These are phyloP conservation scores for Kluyveromyces marxianus DNA, from an alignment of 1,139 yeast genomes.

Conservation along the genomic window DNA sequence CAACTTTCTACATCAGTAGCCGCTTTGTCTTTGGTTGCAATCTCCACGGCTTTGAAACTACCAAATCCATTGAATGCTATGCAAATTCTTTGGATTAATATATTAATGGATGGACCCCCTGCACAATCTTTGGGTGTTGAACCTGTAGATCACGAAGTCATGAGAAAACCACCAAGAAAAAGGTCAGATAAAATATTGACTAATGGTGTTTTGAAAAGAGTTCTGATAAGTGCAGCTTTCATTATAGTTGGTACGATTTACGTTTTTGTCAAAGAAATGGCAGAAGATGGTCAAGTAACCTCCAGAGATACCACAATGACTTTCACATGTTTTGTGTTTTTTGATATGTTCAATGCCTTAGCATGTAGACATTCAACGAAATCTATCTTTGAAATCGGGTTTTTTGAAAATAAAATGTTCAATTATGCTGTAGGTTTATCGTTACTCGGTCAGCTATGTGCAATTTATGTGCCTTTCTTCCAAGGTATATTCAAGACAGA, in stretches of 20 bases:
- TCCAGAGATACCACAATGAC: conserved; percentile 99
- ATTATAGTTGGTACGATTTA: conserved; percentile 77
- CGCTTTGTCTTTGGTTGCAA: conserved; percentile 80
- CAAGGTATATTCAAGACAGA: conserved; percentile 92
- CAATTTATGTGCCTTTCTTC: conserved; percentile 86
- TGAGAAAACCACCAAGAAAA: conserved; percentile 89
- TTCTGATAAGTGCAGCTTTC: conserved; percentile 64
- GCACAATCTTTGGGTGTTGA: conserved; percentile 97
- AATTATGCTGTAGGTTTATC: conserved; percentile 90
- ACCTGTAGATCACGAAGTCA: conserved; percentile 91
- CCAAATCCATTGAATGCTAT: conserved; percentile 97
- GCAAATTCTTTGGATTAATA: conserved; percentile 97
- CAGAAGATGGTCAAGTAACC: conserved; percentile 63
- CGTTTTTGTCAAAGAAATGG: conserved; percentile 79
- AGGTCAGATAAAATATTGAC: conserved; percentile 81
- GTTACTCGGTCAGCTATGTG: conserved; percentile 83
- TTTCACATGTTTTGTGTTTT: conserved; percentile 89
- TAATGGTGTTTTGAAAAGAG: conserved; percentile 55
- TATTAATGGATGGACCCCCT: conserved; percentile 98
- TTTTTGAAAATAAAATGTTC: conserved; percentile 75
- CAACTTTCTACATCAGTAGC: conserved; percentile 95
- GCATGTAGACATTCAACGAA: conserved; percentile 84
- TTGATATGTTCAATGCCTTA: conserved; percentile 93
- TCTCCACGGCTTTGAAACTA: conserved; percentile 75
- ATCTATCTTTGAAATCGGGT: conserved; percentile 71